Conservation (phyloP, 345 rosid species). For the Euphorbia pulcherrima region DNA sequence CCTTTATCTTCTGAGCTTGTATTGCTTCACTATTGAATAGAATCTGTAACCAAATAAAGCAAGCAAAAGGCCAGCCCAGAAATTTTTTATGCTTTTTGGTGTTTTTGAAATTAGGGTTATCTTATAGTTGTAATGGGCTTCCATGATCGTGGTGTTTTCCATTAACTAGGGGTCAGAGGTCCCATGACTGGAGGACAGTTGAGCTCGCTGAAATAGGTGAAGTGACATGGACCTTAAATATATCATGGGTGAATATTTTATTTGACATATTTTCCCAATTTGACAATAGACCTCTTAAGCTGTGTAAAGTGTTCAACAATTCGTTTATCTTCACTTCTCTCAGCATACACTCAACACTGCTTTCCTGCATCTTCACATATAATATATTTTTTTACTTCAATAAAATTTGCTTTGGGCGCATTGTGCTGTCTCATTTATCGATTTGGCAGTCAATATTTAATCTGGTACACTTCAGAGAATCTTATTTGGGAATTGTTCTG, state of each 20-base stretch:
- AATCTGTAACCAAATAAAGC: not conserved
- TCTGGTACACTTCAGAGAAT: not conserved
- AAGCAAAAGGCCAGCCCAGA: not conserved
- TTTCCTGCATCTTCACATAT: not conserved
- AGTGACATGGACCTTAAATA: not conserved
- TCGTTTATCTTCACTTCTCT: not conserved
- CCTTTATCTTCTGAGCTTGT: not conserved
- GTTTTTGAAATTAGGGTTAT: not conserved
- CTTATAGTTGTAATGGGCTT: not conserved
- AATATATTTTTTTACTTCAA: not conserved
- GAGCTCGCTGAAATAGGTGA: not conserved
- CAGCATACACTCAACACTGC: not conserved
- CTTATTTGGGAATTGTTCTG: conserved; percentile 16
- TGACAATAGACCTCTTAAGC: not conserved
- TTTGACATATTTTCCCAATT: not conserved
- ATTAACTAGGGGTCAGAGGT: not conserved
- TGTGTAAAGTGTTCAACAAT: conserved; percentile 2
- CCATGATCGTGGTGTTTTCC: not conserved
- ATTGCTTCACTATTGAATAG: not conserved
- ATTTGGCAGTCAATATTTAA: not conserved
- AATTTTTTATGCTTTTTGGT: not conserved
- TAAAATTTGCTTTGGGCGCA: not conserved
- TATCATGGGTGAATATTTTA: conserved; percentile 3
- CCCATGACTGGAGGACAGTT: not conserved
- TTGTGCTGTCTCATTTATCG: conserved; percentile 3